phyloP scores from a whole-genome alignment of 768 basidiomycete species.

The Rhizopogon roseolus region DNA sequence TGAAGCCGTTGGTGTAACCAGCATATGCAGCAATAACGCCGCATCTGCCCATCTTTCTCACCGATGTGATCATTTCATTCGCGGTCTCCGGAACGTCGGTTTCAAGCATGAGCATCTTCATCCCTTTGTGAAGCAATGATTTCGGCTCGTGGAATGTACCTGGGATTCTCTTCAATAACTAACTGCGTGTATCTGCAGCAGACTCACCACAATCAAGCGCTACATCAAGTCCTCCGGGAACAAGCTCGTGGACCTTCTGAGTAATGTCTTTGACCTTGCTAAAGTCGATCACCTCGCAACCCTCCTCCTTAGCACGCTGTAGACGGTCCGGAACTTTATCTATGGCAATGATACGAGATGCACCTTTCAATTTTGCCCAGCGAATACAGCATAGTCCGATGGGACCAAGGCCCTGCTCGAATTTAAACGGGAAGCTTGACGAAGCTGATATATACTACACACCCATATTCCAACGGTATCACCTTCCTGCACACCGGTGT shows the following conservation, averaged over 20 bases:
- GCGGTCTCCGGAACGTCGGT: conserved; percentile 66
- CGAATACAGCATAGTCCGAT: conserved; percentile 58
- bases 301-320: conserved; percentile 40
- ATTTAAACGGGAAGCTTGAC: background rate
- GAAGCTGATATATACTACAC: conserved; percentile 11
- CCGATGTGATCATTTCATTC: conserved; percentile 45
- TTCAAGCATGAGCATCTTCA: conserved; percentile 70
- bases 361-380: conserved; percentile 66
- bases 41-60: conserved; percentile 51
- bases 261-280: conserved; percentile 40
- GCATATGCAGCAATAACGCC: conserved; percentile 69
- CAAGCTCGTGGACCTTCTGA: conserved; percentile 52
- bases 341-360: conserved; percentile 65
- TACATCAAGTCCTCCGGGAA: conserved; percentile 62
- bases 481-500: conserved; percentile 68
- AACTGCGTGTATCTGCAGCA: conserved; percentile 8
- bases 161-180: conserved; percentile 5
- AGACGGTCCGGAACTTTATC: conserved; percentile 54
- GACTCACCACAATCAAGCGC: conserved; percentile 45
- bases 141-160: conserved; percentile 73
- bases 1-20: conserved; percentile 63
- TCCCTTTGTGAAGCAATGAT: conserved; percentile 55
- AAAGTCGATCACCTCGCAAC: conserved; percentile 58
- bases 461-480: conserved; percentile 73
- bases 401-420: conserved; percentile 52